These are phyloP conservation scores for Stipa capillata DNA, from an alignment of 176 grass and related monocot species.

Conservation along the genomic window DNA sequence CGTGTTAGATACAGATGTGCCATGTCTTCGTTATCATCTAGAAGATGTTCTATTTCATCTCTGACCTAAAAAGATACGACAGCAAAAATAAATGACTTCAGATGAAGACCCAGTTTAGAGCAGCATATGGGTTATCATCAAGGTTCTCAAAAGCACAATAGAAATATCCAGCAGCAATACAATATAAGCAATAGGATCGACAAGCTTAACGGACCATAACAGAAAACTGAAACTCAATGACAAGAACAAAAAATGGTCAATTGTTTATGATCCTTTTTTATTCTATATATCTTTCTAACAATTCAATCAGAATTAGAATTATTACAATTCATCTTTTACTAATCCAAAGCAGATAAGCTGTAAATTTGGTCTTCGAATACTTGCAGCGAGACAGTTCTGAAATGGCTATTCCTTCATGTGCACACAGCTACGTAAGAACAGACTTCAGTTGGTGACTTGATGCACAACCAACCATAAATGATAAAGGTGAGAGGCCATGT, in stretches of 20 bases:
- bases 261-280: not conserved
- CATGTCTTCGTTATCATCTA: conserved; percentile 98
- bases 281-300: not conserved
- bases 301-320: not conserved
- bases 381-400: not conserved
- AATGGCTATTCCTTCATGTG: not conserved
- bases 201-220: not conserved
- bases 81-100: not conserved
- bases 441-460: not conserved
- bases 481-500: not conserved
- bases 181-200: not conserved
- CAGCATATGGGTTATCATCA: conserved; percentile 11
- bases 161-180: not conserved
- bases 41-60: conserved; percentile 99
- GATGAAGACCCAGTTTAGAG: not conserved
- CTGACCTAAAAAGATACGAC: conserved; percentile 56
- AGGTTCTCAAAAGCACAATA: not conserved
- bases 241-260: not conserved
- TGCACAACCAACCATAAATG: not conserved
- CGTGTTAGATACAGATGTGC: conserved; percentile 90
- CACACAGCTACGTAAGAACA: not conserved
- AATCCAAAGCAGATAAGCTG: not conserved
- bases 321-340: not conserved
- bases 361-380: not conserved
- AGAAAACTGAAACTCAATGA: not conserved